Evolutionary conservation across 768 basidiomycete species (phyloP), one percentile per base, ranked within the genome.

Genomic region (Mycena galopus): DNA sequence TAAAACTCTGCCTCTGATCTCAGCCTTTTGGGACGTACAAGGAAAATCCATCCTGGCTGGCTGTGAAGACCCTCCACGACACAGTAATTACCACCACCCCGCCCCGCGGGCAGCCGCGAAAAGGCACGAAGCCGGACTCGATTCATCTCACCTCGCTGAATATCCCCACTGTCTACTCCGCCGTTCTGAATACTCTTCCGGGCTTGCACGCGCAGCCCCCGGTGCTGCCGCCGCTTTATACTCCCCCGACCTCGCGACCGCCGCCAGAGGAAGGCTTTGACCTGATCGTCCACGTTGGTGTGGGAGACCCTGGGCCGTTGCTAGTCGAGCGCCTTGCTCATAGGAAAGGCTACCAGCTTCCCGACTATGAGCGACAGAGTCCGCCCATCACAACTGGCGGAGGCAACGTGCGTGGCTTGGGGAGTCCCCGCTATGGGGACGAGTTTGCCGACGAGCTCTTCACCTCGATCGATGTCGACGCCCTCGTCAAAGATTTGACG

Each of bases 11-110:
- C n/a, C n/a, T n/a, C n/a, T n/a, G n/a, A n/a, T n/a, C 12, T 72
- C 77, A 91, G 89, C 90, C 91, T 30, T 91, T 90, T 79, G 80
- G 84, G 61, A 86, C 88, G 23, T 88, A 87, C 75, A 77, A 82
- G 61, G 85, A 85, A 66, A 93, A 93, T 76, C 92, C 93, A 2
- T 93, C 92, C 25, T 93, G 93, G 92, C 84, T 91, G 9, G 92
- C 92, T 37, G 91, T 91, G 14, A 82, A 87, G 71, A 85, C 89
- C 12, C 83, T 94, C 27, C 90, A 92, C 76, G 88, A 93, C 78
- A 81, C 84, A 51, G 75, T 88, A 68, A 80, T 92, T 11, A 81
- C 25, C 66, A 68, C 66, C 32, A 19, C 62, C 4, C 66, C 61
- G 9, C 19, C 19, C 10, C 71, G 71, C 55, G 71, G 71, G n/a